A percentile compares a stretch with the other conserved stretches of the same genome.
phyloP scores from a whole-genome alignment of 208 protist genomes.

The Crithidia expoeki region DNA sequence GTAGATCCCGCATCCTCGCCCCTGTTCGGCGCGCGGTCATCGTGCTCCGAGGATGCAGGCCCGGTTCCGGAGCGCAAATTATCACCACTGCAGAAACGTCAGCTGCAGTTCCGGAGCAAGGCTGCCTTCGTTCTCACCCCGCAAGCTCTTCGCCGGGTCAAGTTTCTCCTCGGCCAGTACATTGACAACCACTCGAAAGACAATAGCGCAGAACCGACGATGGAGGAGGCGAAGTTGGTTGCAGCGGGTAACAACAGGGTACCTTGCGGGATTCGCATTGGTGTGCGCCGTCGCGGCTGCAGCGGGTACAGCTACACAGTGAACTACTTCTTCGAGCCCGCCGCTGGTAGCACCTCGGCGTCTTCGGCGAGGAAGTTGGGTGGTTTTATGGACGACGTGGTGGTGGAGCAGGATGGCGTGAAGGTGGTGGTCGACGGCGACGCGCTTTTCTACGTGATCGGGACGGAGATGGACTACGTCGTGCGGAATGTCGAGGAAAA shows the following conservation, averaged over 20 bases:
- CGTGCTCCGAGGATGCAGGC: conserved; percentile 77
- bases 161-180: conserved; percentile 73
- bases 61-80: conserved; percentile 64
- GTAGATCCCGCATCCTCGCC: conserved; percentile 8
- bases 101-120: conserved; percentile 83
- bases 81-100: conserved; percentile 80
- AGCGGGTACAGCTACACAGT: conserved; percentile 97
- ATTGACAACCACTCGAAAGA: not conserved
- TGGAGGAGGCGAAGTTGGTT: not conserved
- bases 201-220: not conserved
- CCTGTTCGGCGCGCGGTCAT: conserved; percentile 55
- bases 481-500: conserved; percentile 94
- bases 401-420: conserved; percentile 93
- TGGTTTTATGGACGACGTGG: conserved; percentile 48
- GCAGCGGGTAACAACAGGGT: not conserved
- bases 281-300: conserved; percentile 94
- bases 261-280: conserved; percentile 88
- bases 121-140: conserved; percentile 84
- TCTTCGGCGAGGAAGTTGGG: not conserved
- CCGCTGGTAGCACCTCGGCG: not conserved
- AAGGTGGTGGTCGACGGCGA: conserved; percentile 93
- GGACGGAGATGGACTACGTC: conserved; percentile 97
- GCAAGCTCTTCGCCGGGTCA: conserved; percentile 79
- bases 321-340: conserved; percentile 82
- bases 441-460: conserved; percentile 97